Evolutionary conservation across 2,329 filamentous ascomycete genomes (phyloP), one percentile per base, ranked within the genome.

Genomic region (Hypoxylon sp.): DNA sequence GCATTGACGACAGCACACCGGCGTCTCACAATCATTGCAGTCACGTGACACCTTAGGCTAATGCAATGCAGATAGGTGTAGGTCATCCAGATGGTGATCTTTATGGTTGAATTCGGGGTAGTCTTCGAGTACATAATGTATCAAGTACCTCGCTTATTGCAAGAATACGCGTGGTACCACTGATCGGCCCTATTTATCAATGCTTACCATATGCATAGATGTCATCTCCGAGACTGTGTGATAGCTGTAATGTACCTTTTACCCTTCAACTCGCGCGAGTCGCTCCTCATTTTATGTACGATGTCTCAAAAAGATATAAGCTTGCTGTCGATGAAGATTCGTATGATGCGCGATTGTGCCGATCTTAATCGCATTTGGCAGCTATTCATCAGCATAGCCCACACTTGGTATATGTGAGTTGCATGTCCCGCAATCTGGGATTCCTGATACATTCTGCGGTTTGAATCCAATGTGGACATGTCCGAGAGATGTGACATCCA

Each of bases 111-210:
- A 66, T 61, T 66, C 27, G 57, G 62, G 61, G 61, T 53, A 42
- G 27, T 17, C 3, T 35, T 53, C 25, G 17, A 56, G 35, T 51
- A 64, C 33, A 51, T 13, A 25, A 53, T 44, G 50, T 62, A 62
- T 44, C 40, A 25, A 31, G 31, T 62, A 55, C 59, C 7, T 62
- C 64, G 64, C 54, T 54, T 55, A 35, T 55, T 59, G 40, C 31
- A 55, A 37, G 35, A 55, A 55, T 54, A 22, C 31, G 49, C 48
- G 59, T 62, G 64, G 64, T 66, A 66, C 49, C 54, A 66, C 59
- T 66, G 69, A 72, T 73, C 71, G 71, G 71, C 69, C 71, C 71
- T 72, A 73, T 70, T 71, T 66, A 67, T 63, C 63, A 66, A 63
- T 67, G 61, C 62, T 68, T 68, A 67, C 61, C 64, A 60, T 68